phyloP scores from a whole-genome alignment of 306 rosid genomes.

The Inga laurina region DNA sequence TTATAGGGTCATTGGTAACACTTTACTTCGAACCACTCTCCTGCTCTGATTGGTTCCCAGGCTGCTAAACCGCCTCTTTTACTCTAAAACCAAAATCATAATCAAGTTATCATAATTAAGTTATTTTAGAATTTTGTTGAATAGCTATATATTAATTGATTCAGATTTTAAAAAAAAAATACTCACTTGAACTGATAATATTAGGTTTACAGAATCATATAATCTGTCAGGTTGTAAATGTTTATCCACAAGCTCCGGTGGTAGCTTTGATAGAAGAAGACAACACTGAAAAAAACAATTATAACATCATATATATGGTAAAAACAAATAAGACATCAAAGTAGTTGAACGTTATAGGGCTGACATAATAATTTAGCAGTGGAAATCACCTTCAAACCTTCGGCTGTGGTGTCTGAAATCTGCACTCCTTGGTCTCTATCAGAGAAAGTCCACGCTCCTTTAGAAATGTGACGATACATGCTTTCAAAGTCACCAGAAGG shows the following conservation, averaged over 20 bases:
- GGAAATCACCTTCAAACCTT: neutral
- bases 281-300: neutral
- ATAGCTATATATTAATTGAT: neutral
- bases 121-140: too few species aligned
- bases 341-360: neutral
- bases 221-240: neutral
- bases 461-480: constrained; percentile 3
- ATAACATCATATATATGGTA: too few species aligned
- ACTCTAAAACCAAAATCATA: constrained; percentile 31
- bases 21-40: constrained; percentile 50
- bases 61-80: constrained; percentile 54
- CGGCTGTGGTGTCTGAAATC: neutral
- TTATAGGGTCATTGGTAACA: neutral
- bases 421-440: neutral
- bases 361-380: neutral
- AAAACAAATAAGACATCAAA: neutral
- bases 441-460: neutral
- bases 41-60: constrained; percentile 44
- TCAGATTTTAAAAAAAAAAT: neutral
- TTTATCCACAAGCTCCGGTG: neutral
- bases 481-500: neutral
- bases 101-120: too few species aligned
- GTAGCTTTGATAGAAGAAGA: neutral
- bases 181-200: constrained; percentile 49
- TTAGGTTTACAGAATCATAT: constrained; percentile 43